Evolutionary conservation across 257 asterid species (phyloP), one percentile per base, ranked within the genome.

Genomic region (Thymus mandschuricus): DNA sequence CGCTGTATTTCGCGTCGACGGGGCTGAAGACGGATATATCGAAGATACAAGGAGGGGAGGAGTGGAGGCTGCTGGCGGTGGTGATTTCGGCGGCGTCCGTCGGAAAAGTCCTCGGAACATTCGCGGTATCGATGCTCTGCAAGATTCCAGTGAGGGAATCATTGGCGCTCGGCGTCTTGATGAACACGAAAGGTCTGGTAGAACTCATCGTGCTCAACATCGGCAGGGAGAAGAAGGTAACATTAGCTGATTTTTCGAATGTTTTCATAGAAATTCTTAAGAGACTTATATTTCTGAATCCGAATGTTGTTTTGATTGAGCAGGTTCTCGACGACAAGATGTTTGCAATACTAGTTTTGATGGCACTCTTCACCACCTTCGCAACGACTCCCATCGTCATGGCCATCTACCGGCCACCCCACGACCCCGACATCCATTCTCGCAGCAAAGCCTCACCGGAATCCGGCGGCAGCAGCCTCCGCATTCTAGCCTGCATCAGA

Each of bases 1-100:
- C 96, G 0, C 43, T 88, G 60, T 88, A 86, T 64, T 88, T 88
- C 68, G 96, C 92, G 3, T 79, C 84, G 44, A 86, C 86, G 55
- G 95, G 95, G 50, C 38, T 88, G 60, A 86, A 86, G 50, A 88
- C 92, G 0, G 80, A 89, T 69, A 69, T 86, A 27, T 40, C 85
- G 28, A 74, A 75, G 6, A 75, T 88, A 5, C 64, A 43, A 1
- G 82, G 89, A 4, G 72, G 41, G 15, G 66, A 45, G 71, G 77
- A 87, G 12, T 87, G 90, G 90, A 89, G 88, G n/a, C 74, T 86
- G 67, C 80, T 88, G 79, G 82, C 33, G 62, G 76, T 88, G 46
- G 90, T 85, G 46, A 80, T 85, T 33, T 11, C 84, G 10, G 70
- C 80, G n/a, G 92, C 90, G 40, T 83, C 88, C 55, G 63, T 69